A percentile compares a stretch with the other conserved stretches of the same genome.
phyloP scores from a whole-genome alignment of 768 basidiomycete species.

The Exsudoporus frostii region DNA sequence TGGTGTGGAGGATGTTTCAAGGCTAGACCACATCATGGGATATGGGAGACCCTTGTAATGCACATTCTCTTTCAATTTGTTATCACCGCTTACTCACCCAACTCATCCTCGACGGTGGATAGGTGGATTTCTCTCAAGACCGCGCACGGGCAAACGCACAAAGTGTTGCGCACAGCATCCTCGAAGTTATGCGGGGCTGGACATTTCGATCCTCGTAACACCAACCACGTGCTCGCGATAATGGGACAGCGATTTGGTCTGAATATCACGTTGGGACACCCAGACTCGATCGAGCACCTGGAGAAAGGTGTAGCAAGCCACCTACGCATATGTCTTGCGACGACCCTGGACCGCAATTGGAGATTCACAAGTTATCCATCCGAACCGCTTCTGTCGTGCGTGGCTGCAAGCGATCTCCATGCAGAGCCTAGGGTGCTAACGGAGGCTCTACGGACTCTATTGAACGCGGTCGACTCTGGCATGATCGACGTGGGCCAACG shows the following conservation, averaged over 20 bases:
- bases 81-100: neutral
- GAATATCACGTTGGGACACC: neutral
- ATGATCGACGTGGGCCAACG: too few relatives aligned
- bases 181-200: neutral
- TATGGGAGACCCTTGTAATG: neutral
- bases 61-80: neutral
- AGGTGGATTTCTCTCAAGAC: neutral
- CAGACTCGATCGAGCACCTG: neutral
- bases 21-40: neutral
- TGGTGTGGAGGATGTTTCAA: neutral
- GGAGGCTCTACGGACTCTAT: neutral
- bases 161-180: neutral
- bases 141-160: neutral
- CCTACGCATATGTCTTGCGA: neutral
- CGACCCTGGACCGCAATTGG: neutral
- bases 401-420: neutral
- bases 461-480: too few relatives aligned
- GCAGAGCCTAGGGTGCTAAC: neutral
- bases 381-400: neutral
- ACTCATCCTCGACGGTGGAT: neutral
- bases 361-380: neutral
- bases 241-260: neutral
- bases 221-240: neutral
- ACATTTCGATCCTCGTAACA: neutral
- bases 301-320: neutral